These are phyloP conservation scores for Colletotrichum costaricense DNA, from an alignment of 2,329 filamentous ascomycete genomes.

Conservation along the genomic window DNA sequence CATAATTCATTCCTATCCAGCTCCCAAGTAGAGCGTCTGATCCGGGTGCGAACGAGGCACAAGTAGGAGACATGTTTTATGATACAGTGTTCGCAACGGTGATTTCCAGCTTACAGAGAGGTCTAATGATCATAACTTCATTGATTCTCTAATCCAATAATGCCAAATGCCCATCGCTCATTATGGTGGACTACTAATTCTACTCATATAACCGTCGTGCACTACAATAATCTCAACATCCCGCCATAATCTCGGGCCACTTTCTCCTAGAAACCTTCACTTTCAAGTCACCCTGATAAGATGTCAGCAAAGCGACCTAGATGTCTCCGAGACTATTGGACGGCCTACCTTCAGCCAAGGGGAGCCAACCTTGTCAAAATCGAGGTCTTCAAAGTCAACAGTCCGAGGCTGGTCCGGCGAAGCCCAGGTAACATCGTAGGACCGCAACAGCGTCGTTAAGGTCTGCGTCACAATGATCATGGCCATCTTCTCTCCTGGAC, in stretches of 20 bases:
- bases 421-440: constrained; percentile 36
- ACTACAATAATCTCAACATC: not conserved
- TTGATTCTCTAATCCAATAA: no score
- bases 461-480: constrained; percentile 22
- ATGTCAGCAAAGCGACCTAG: not conserved
- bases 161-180: not conserved
- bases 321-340: not conserved
- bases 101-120: not conserved
- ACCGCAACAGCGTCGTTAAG: constrained; percentile 33
- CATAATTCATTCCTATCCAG: no score
- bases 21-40: no score
- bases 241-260: not conserved
- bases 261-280: not conserved
- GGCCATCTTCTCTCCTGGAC: constrained; percentile 32
- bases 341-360: constrained; percentile 32
- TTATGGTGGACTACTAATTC: not conserved
- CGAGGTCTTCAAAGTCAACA: constrained; percentile 22
- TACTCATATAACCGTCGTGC: not conserved
- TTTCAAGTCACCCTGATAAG: constrained; percentile 6
- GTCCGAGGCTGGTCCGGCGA: not conserved
- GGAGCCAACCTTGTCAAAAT: constrained; percentile 35
- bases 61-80: not conserved
- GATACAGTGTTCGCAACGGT: not conserved
- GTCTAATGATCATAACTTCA: not conserved
- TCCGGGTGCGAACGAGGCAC: not conserved